A percentile compares a stretch with the other conserved stretches of the same genome.
phyloP scores from a whole-genome alignment of 108 stramenopile species.

The Nitzschia sp. region DNA sequence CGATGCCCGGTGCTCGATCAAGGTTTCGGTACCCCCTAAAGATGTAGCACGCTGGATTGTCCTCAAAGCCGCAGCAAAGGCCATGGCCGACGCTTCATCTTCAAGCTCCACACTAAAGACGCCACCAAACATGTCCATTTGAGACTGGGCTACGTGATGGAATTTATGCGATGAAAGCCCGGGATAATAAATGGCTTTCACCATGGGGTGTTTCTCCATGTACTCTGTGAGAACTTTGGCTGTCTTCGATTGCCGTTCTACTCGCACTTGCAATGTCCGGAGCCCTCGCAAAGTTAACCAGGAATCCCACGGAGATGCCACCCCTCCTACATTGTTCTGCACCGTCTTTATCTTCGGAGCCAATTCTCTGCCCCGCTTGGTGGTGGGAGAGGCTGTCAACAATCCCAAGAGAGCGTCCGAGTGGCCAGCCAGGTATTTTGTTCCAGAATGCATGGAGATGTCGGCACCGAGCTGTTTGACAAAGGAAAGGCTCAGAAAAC shows the following conservation, averaged over 20 bases:
- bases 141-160: constrained; percentile 72
- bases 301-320: constrained; percentile 80
- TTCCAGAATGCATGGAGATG: constrained; percentile 77
- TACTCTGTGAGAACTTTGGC: constrained; percentile 63
- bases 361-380: constrained; percentile 46
- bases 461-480: constrained; percentile 68
- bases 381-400: constrained; percentile 62
- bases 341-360: constrained; percentile 37
- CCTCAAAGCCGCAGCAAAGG: constrained; percentile 74
- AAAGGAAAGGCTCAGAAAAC: no score
- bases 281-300: constrained; percentile 91
- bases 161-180: constrained; percentile 86
- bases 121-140: constrained; percentile 80
- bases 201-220: constrained; percentile 34
- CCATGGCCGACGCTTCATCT: constrained; percentile 65
- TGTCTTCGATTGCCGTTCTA: constrained; percentile 66
- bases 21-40: constrained; percentile 95
- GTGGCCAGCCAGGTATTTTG: constrained; percentile 91
- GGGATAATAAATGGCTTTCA: constrained; percentile 86
- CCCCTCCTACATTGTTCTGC: constrained; percentile 63
- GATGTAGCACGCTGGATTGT: constrained; percentile 85
- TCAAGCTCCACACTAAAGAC: constrained; percentile 89
- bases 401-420: constrained; percentile 85
- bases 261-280: constrained; percentile 75
- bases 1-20: constrained; percentile 90